These are phyloP conservation scores for Phellinidium pouzarii DNA, from an alignment of 1,284 basidiomycete genomes.

Conservation along the genomic window DNA sequence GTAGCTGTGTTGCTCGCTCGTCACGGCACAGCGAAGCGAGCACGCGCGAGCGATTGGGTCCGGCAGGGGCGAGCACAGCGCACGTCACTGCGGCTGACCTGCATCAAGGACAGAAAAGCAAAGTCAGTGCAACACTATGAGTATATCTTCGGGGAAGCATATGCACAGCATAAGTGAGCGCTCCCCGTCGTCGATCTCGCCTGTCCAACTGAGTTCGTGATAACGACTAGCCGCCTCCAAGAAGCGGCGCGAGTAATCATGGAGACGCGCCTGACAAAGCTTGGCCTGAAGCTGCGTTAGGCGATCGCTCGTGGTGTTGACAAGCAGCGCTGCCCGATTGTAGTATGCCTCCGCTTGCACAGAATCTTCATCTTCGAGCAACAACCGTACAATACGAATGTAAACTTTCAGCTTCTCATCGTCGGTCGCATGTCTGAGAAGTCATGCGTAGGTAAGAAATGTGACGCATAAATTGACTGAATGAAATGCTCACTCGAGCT, in stretches of 20 bases:
- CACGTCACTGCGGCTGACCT: constrained; percentile 91
- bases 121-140: constrained; percentile 4
- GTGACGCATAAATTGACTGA: not conserved
- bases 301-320: constrained; percentile 71
- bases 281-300: constrained; percentile 78
- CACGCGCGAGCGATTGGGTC: constrained; percentile 88
- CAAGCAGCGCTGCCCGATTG: constrained; percentile 88
- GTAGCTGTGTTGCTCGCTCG: constrained; percentile 76
- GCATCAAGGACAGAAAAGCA: constrained; percentile 14
- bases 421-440: constrained; percentile 40
- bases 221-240: constrained; percentile 92
- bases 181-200: constrained; percentile 87
- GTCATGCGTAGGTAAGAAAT: not conserved
- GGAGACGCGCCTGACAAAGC: constrained; percentile 87
- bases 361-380: constrained; percentile 93
- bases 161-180: constrained; percentile 79
- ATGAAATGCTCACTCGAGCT: constrained; percentile 10
- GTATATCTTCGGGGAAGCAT: constrained; percentile 33
- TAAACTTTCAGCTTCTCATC: constrained; percentile 87
- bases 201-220: constrained; percentile 87
- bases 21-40: constrained; percentile 91
- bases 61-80: constrained; percentile 94
- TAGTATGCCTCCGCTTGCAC: constrained; percentile 95
- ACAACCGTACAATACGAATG: constrained; percentile 88
- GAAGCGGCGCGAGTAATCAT: constrained; percentile 88